Evolutionary conservation across 345 rosid genomes (phyloP).

Genomic region (Theobroma cacao): DNA sequence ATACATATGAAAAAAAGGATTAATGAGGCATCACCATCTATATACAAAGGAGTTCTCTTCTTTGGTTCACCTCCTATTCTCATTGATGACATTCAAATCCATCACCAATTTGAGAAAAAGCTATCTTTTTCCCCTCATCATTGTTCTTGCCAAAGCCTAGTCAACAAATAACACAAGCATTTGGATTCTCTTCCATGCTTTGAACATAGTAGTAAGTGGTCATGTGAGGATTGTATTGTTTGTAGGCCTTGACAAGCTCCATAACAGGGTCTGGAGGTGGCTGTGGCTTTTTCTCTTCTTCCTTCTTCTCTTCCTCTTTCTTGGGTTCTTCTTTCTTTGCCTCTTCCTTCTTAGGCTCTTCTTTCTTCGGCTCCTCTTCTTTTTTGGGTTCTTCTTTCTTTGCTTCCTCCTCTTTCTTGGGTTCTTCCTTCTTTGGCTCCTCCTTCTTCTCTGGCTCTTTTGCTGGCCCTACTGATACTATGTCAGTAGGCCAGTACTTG

Average conservation of each 20-base stretch:
- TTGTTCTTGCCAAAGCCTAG: slow-evolving; percentile 7
- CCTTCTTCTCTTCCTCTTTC: slow-evolving; percentile 38
- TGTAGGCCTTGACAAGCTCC: slow-evolving; percentile 84
- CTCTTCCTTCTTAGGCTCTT: slow-evolving; percentile 59
- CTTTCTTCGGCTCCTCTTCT: slow-evolving; percentile 52
- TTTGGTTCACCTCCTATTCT: slow-evolving; percentile 13
- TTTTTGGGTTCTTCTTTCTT: slow-evolving; percentile 44
- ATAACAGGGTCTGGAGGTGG: slow-evolving; percentile 57
- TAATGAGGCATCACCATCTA: slow-evolving; percentile 3
- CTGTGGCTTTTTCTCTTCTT: slow-evolving; percentile 28
- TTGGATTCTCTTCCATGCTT: slow-evolving; percentile 94
- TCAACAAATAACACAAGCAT: slow-evolving; percentile 77
- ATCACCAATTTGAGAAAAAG: slow-evolving; percentile 15
- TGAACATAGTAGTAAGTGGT: slow-evolving; percentile 70
- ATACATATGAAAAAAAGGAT: slow-evolving; percentile 5
- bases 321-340: slow-evolving; percentile 41
- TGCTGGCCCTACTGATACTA: slow-evolving; percentile 75
- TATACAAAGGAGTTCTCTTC: slow-evolving; percentile 8
- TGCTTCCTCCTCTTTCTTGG: slow-evolving; percentile 53
- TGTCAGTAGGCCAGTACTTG: slow-evolving; percentile 72
- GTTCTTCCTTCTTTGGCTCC: slow-evolving; percentile 65
- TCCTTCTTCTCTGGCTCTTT: slow-evolving; percentile 78
- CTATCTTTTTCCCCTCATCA: background rate
- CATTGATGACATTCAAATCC: slow-evolving; percentile 28
- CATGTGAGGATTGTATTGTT: slow-evolving; percentile 75